These are phyloP conservation scores for Calonectria naviculata DNA, from an alignment of 2,329 filamentous ascomycete species.

Conservation along the genomic window DNA sequence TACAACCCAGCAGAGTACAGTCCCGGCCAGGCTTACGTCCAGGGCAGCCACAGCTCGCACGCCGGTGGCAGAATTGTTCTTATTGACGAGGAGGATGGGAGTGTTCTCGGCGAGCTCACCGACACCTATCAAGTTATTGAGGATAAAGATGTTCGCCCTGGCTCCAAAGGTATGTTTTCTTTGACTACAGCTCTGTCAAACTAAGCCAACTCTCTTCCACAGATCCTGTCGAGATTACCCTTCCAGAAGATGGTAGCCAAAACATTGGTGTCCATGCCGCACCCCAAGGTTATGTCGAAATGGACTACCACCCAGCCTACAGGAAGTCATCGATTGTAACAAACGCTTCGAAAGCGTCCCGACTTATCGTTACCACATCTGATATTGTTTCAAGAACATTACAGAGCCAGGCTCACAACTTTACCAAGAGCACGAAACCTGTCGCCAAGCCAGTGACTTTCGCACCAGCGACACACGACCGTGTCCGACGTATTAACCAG, in stretches of 20 bases:
- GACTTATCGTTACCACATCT: conserved; percentile 90
- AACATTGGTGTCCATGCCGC: conserved; percentile 75
- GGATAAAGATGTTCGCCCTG: conserved; percentile 78
- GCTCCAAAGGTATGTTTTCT: conserved; percentile 82
- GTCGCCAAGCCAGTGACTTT: conserved; percentile 87
- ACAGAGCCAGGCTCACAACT: conserved; percentile 80
- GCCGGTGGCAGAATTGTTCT: conserved; percentile 83
- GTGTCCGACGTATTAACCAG: conserved; percentile 89
- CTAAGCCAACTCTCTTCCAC: background rate
- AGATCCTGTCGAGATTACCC: conserved; percentile 83
- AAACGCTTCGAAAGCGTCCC: conserved; percentile 87
- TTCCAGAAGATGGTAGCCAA: conserved; percentile 74
- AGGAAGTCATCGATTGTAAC: conserved; percentile 87
- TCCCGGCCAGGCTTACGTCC: conserved; percentile 82
- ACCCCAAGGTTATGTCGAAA: conserved; percentile 77
- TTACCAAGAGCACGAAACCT: conserved; percentile 84
- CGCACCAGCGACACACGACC: conserved; percentile 83
- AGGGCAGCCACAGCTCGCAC: conserved; percentile 66
- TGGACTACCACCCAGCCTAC: conserved; percentile 91
- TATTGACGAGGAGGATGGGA: conserved; percentile 95
- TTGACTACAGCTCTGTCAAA: background rate
- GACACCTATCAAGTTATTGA: conserved; percentile 86
- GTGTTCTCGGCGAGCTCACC: conserved; percentile 90
- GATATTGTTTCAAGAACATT: conserved; percentile 82
- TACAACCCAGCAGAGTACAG: conserved; percentile 89